phyloP scores from a whole-genome alignment of 345 rosid genomes.

The Salix dunnii region DNA sequence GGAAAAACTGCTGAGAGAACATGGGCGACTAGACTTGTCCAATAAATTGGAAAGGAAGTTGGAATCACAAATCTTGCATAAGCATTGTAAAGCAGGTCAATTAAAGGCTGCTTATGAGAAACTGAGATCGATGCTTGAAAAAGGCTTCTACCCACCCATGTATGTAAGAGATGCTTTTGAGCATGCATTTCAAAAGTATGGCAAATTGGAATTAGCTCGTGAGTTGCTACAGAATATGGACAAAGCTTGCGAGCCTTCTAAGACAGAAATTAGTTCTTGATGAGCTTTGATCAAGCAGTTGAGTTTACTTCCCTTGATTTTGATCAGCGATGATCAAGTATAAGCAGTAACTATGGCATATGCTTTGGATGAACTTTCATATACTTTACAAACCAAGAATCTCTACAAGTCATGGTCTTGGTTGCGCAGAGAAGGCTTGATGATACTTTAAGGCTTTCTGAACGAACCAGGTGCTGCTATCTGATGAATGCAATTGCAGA shows the following conservation, averaged over 20 bases:
- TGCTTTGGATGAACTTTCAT: neutral
- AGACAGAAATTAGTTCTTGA: neutral
- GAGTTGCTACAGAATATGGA: slow-evolving; percentile 22
- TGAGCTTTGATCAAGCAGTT: neutral
- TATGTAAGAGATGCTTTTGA: slow-evolving; percentile 28
- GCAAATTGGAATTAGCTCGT: slow-evolving; percentile 23
- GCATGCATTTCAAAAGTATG: slow-evolving; percentile 23
- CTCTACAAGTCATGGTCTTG: neutral
- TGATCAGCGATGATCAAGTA: neutral
- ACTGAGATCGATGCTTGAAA: slow-evolving; percentile 22
- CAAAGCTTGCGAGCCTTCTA: neutral
- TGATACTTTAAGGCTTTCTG: neutral
- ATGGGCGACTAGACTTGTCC: slow-evolving; percentile 26
- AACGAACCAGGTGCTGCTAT: neutral
- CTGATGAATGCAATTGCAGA: neutral
- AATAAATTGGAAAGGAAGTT: slow-evolving; percentile 25
- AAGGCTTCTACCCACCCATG: slow-evolving; percentile 24
- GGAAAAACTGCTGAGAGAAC: slow-evolving; percentile 27
- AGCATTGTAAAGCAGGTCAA: slow-evolving; percentile 27
- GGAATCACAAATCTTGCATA: slow-evolving; percentile 33
- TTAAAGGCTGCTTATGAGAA: slow-evolving; percentile 27
- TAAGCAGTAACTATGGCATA: neutral
- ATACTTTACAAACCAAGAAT: neutral
- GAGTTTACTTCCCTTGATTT: neutral
- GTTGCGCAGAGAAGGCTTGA: neutral